Percentiles rank a stretch among this genome's conserved stretches.
phyloP scores from a whole-genome alignment of 2,329 filamentous ascomycete genomes.

The Phoma sp. region DNA sequence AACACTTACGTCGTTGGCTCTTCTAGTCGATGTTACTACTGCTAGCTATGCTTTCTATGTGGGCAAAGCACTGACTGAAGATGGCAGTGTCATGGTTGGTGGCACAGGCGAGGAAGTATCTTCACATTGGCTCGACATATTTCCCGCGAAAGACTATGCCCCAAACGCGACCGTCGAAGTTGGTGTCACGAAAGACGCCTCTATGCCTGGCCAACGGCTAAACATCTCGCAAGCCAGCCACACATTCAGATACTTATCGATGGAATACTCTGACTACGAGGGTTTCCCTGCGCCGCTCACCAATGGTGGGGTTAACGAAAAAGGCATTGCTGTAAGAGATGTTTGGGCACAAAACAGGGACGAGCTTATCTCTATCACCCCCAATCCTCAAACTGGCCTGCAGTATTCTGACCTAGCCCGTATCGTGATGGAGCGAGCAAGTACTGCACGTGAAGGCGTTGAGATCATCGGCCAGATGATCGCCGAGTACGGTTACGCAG shows the following conservation, averaged over 20 bases:
- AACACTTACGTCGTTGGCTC: constrained; percentile 11
- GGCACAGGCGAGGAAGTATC: constrained; percentile 58
- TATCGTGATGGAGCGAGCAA: constrained; percentile 51
- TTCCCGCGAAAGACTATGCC: constrained; percentile 50
- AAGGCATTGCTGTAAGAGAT: constrained; percentile 51
- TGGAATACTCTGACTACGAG: constrained; percentile 51
- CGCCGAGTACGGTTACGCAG: constrained; percentile 50
- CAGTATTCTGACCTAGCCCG: constrained; percentile 53
- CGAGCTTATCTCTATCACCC: constrained; percentile 51
- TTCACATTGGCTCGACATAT: constrained; percentile 56
- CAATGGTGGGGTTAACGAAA: constrained; percentile 54
- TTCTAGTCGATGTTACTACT: constrained; percentile 16
- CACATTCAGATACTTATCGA: constrained; percentile 46
- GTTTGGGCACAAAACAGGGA: constrained; percentile 52
- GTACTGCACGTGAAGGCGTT: constrained; percentile 51
- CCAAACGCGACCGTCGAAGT: constrained; percentile 53
- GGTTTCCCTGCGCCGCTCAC: constrained; percentile 54
- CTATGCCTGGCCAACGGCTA: constrained; percentile 44
- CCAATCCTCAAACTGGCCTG: constrained; percentile 49
- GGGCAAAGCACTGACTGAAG: constrained; percentile 53
- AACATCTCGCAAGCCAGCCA: constrained; percentile 44
- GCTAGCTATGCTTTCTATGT: constrained; percentile 59
- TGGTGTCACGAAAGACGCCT: constrained; percentile 51
- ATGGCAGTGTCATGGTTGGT: constrained; percentile 53
- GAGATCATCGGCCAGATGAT: constrained; percentile 52